Evolutionary conservation across 345 rosid genomes (phyloP).

Genomic region (Moricandia arvensis): DNA sequence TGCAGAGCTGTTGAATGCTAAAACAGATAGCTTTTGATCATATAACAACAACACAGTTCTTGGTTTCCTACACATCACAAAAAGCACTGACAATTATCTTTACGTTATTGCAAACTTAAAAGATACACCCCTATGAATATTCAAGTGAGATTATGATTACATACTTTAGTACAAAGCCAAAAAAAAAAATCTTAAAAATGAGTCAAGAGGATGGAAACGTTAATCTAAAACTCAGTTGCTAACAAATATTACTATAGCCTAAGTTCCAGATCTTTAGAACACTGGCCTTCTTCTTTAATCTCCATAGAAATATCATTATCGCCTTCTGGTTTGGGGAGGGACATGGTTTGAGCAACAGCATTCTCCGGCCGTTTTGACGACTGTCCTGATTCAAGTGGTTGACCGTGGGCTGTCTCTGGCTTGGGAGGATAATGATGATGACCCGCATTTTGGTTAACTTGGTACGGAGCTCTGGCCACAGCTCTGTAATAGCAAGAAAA

Average conservation of each 20-base stretch:
- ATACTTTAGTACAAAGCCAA: not conserved
- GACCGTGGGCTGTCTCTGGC: slow-evolving; percentile 9
- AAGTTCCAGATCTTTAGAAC: slow-evolving; percentile 53
- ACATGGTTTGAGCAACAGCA: not conserved
- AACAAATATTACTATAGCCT: slow-evolving; percentile 44
- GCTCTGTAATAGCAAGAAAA: slow-evolving; percentile 36
- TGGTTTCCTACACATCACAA: not conserved
- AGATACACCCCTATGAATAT: not conserved
- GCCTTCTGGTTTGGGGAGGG: slow-evolving; percentile 5
- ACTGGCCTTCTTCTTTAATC: slow-evolving; percentile 35
- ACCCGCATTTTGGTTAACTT: slow-evolving; percentile 27
- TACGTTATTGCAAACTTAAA: too few species aligned
- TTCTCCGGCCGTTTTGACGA: slow-evolving; percentile 21
- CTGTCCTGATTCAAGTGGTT: slow-evolving; percentile 36
- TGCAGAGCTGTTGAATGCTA: not conserved
- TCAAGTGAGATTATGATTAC: slow-evolving; percentile 11
- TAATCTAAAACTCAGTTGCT: not conserved
- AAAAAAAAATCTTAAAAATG: not conserved
- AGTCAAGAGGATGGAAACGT: not conserved
- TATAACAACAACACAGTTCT: not conserved
- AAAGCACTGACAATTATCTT: too few species aligned
- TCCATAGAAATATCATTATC: slow-evolving; percentile 14
- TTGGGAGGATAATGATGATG: slow-evolving; percentile 30
- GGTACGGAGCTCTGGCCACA: slow-evolving; percentile 66
- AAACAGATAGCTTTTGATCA: not conserved